Percentiles rank a stretch among this genome's conserved stretches.
Evolutionary conservation across 305 asterid species (phyloP).

Genomic region (Euphrasia arctica): DNA sequence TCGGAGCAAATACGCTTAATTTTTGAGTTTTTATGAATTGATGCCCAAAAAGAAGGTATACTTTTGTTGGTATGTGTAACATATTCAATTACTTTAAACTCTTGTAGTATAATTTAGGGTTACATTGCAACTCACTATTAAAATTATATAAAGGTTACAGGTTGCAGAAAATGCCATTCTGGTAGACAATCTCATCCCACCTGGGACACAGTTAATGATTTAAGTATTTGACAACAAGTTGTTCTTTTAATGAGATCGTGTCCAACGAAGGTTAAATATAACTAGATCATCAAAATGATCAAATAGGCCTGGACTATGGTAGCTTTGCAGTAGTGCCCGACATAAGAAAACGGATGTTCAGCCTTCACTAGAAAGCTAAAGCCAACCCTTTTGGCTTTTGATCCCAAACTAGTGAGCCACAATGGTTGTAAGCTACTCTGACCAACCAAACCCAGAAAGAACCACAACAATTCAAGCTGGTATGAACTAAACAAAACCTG

Average conservation of each 20-base stretch:
- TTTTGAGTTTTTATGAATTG: too few relatives aligned
- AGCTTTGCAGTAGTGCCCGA: not conserved
- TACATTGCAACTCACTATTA: too few relatives aligned
- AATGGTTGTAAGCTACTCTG: not conserved
- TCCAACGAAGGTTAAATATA: slow-evolving; percentile 1
- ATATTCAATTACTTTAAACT: not conserved
- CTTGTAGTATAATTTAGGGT: not conserved
- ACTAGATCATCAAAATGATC: not conserved
- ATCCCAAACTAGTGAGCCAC: not conserved
- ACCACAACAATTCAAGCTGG: slow-evolving; percentile 3
- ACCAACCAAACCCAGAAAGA: slow-evolving; percentile 1
- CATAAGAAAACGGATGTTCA: not conserved
- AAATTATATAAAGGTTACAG: too few relatives aligned
- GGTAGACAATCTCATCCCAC: not conserved
- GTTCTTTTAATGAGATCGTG: not conserved
- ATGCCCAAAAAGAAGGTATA: too few relatives aligned
- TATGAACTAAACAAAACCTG: not conserved
- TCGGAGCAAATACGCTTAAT: too few relatives aligned
- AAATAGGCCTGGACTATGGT: slow-evolving; percentile 5
- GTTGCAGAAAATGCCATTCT: too few relatives aligned
- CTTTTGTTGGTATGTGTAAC: too few relatives aligned
- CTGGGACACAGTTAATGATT: not conserved
- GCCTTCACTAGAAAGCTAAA: not conserved
- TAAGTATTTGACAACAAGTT: not conserved
- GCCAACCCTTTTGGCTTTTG: not conserved